phyloP scores from a whole-genome alignment of 2,329 filamentous ascomycete genomes.

The Colletotrichum lupini region DNA sequence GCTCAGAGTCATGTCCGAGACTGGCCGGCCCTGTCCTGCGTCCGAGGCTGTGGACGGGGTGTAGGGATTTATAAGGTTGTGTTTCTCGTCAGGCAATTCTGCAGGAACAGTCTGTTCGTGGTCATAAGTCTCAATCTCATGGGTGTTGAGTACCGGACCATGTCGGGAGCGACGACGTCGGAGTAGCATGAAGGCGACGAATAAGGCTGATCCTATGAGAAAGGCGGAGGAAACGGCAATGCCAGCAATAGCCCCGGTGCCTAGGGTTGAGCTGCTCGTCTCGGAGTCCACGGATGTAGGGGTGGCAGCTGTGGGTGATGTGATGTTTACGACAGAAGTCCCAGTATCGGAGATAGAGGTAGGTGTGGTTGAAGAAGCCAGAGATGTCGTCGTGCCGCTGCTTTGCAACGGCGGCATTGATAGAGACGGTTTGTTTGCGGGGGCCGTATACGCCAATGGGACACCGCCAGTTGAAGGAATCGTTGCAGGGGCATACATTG shows the following conservation, averaged over 20 bases:
- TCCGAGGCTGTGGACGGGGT: neutral
- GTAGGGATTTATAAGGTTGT: neutral
- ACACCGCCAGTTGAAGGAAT: too few relatives aligned
- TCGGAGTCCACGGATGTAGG: too few relatives aligned
- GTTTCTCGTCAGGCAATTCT: slow-evolving; percentile 19
- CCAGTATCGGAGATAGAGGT: neutral
- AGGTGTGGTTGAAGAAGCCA: neutral
- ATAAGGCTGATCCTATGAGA: neutral
- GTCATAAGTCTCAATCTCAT: neutral
- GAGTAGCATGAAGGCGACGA: slow-evolving; percentile 6
- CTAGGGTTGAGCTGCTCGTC: neutral
- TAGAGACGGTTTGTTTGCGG: neutral
- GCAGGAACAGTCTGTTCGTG: neutral
- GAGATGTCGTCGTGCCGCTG: neutral
- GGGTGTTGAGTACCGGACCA: neutral
- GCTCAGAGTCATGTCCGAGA: neutral
- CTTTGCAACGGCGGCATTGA: neutral
- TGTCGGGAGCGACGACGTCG: neutral
- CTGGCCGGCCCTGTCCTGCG: neutral
- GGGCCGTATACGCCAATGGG: neutral
- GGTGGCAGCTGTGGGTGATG: neutral
- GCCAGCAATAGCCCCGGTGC: slow-evolving; percentile 13
- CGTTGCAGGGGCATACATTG: slow-evolving; percentile 3
- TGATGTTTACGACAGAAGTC: neutral
- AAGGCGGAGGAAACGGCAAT: slow-evolving; percentile 12